These are phyloP conservation scores for Rhodotorula graminis DNA, from an alignment of 768 basidiomycete species.

Conservation along the genomic window DNA sequence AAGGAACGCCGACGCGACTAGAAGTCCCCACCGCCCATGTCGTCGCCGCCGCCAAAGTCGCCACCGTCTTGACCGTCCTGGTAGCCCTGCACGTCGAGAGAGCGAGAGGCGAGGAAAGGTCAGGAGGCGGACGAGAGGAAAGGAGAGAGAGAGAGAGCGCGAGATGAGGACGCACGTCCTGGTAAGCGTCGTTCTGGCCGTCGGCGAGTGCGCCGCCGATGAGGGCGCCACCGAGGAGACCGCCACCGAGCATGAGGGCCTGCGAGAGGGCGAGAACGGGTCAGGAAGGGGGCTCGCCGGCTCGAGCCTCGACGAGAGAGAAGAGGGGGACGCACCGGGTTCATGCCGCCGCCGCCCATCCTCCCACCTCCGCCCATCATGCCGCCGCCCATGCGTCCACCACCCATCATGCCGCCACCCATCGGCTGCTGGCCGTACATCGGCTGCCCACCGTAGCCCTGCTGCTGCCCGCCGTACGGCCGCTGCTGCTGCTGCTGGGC, in stretches of 20 bases:
- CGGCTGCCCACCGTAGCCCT: conserved; percentile 14
- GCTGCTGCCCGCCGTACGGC: conserved; percentile 10
- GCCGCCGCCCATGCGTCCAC: not conserved
- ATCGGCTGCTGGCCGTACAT: conserved; percentile 1
- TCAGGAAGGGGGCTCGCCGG: not conserved
- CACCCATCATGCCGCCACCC: not conserved
- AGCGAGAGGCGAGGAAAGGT: not conserved
- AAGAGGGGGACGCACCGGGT: conserved; percentile 14
- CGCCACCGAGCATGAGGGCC: conserved; percentile 31
- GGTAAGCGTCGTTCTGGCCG: conserved; percentile 15
- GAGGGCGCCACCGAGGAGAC: conserved; percentile 10
- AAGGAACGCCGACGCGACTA: too few relatives aligned
- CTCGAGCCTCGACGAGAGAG: too few relatives aligned
- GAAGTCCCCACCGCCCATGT: not conserved
- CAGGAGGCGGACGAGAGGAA: not conserved
- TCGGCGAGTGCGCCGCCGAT: conserved; percentile 12
- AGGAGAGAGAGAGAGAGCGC: too few relatives aligned
- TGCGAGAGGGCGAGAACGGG: not conserved
- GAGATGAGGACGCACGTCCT: not conserved
- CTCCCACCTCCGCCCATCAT: conserved; percentile 10
- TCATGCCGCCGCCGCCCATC: conserved; percentile 30
- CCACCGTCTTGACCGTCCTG: conserved; percentile 12
- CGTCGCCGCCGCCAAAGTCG: conserved; percentile 1
- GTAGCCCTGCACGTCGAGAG: conserved; percentile 6
- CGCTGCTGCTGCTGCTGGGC: not conserved